Conservation (phyloP, 768 basidiomycete genomes). For the Serendipita indica region DNA sequence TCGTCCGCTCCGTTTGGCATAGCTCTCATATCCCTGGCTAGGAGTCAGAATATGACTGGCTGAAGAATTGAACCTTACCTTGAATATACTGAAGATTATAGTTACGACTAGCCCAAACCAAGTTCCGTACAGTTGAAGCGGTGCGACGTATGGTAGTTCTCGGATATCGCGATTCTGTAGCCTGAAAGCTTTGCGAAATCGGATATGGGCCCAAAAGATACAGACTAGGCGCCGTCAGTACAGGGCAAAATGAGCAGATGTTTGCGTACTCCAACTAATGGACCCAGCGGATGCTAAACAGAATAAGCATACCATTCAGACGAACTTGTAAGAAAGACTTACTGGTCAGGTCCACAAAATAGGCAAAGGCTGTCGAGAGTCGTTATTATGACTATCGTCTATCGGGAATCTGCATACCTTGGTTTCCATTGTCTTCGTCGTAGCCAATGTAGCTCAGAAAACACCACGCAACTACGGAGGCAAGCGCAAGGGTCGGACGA, state of each 20-base stretch:
- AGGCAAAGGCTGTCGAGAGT: background rate
- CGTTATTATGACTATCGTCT: no score
- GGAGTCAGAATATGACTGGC: background rate
- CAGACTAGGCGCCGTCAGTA: background rate
- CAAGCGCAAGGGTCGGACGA: background rate
- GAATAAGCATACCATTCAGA: background rate
- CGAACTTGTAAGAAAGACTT: background rate
- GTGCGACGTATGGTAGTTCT: background rate
- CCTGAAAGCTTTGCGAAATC: background rate
- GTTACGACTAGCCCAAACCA: background rate
- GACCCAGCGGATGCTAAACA: background rate
- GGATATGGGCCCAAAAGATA: conserved; percentile 4
- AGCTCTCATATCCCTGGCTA: conserved; percentile 2
- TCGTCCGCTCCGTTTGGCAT: background rate
- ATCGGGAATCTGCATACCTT: background rate
- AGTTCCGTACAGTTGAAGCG: background rate
- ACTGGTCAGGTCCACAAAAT: conserved; percentile 7
- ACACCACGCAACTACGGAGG: background rate
- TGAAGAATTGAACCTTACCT: background rate
- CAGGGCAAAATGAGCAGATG: no score
- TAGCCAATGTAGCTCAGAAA: conserved; percentile 5
- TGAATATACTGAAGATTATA: background rate
- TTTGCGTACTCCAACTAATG: conserved; percentile 5
- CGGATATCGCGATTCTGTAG: background rate
- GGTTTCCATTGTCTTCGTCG: background rate